Base-by-base conservation (phyloP, 331 rosid species). In the Pyracantha coccinea region DNA sequence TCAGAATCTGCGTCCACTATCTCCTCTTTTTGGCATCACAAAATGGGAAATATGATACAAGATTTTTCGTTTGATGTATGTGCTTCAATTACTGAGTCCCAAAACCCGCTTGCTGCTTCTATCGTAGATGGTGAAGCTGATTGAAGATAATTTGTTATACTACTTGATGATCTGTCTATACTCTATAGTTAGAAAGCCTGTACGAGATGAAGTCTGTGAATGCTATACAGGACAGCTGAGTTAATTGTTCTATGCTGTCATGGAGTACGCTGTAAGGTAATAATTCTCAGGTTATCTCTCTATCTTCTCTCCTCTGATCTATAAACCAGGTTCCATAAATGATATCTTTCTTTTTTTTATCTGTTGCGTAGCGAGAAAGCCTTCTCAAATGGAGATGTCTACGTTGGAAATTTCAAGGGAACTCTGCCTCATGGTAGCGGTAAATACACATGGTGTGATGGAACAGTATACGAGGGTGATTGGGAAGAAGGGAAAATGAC, bases 401-500 rank as follows among this genome's bases (percentile, higher is more conserved):
- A 86, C 69, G 52, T 75, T 41, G 96, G 97, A 77, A 78, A 74
- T 67, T 87, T 78, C 68, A 84, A 78, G 73, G 85, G 83, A 71
- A 65, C 59, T 61, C 66, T 86, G 69, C 93, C 91, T 44, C 86
- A 88, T 74, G 96, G 87, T 50, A 90, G 83, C 71, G 97, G 94
- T 66, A 90, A 86, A 79, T 90, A 92, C 75, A 79, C 73, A 55
- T 92, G 97, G 97, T 82, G 81, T 47, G 87, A 87, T 75, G 91
- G 92, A 78, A 86, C 96, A 15, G 74, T 80, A 29, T 92, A 88
- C 23, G 90, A 88, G 44, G 97, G 96, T 32, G 94, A 87, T 63
- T 92, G 96, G 96, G 87, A 88, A 80, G 86, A 76, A 7, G 94
- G 90, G 54, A 88, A 88, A 84, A 90, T 88, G 89, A 86, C 88